Base-by-base conservation (phyloP, 495 filamentous ascomycete genomes). In the Astrothelium macrocarpum region DNA sequence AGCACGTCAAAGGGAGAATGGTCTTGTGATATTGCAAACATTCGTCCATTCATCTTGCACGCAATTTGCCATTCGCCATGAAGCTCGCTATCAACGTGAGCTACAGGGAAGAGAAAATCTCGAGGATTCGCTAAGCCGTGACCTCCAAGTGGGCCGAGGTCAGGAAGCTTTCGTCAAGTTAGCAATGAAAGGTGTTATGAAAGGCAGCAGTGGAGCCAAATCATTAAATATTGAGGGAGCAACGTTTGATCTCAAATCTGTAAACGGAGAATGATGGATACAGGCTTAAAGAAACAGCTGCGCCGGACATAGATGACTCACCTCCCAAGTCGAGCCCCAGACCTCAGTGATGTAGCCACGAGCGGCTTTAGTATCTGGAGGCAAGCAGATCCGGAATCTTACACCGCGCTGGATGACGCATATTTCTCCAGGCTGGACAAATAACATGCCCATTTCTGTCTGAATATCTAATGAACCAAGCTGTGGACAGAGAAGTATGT, bases 1-100 rank as follows among this genome's bases (percentile, higher is more conserved):
- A 81, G 78, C 4, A 81, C 80, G 62, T 82, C 80, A 56, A 81
- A 82, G 0, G 78, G 79, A 20, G 70, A 77, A 65, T 82, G 80
- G 46, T 78, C 72, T 66, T 82, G 80, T 12, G 70, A 78, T 61
- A 73, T 77, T 59, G 71, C 73, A 67, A 80, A 82, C 66, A 80
- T 76, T 64, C 77, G 78, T 20, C 78, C 78, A n/a, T 75, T 78
- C 49, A 82, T 75, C 68, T 81, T 81, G 62, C 80, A 80, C 14
- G 79, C 65, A 53, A 80, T 75, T 61, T 78, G 76, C 79, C 79
- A 82, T 0, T 71, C 70, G 59, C 75, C 75, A 29, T 73, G 66
- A 7, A 31, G 5, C 26, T 69, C 64, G 45, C 78, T 73, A 34
- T 79, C 76, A 64, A 80, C 80, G 32, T 65, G 65, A 20, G 78